Percentiles rank a stretch among this genome's conserved stretches.
Evolutionary conservation across 352 stramenopile genomes (phyloP).

Genomic region (Globisporangium alternatum): DNA sequence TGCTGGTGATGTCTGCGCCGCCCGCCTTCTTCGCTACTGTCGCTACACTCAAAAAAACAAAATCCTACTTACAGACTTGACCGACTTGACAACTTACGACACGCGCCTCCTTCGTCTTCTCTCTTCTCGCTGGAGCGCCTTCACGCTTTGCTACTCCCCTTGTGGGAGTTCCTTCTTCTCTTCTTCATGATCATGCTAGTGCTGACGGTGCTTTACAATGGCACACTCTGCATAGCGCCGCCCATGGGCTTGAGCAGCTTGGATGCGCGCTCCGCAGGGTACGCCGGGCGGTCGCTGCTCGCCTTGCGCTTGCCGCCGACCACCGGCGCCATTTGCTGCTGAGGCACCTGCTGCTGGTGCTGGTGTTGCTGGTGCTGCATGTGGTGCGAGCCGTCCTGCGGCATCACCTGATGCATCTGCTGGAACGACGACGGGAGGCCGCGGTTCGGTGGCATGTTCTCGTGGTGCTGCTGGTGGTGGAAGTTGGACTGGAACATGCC

Average conservation of each 20-base stretch:
- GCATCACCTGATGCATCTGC: slow-evolving; percentile 41
- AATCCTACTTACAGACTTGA: slow-evolving; percentile 3
- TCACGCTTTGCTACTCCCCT: slow-evolving; percentile 6
- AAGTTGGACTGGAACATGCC: slow-evolving; percentile 22
- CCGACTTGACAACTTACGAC: slow-evolving; percentile 9
- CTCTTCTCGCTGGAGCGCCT: slow-evolving; percentile 3
- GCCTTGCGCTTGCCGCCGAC: slow-evolving; percentile 52
- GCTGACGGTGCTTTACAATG: neutral
- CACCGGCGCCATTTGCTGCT: slow-evolving; percentile 25
- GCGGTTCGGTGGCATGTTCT: slow-evolving; percentile 21
- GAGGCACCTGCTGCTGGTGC: slow-evolving; percentile 33
- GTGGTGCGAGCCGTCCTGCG: slow-evolving; percentile 19
- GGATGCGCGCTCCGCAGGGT: slow-evolving; percentile 14
- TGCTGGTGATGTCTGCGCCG: no score
- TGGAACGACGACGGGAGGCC: slow-evolving; percentile 47
- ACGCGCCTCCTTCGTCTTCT: neutral
- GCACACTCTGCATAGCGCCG: slow-evolving; percentile 9
- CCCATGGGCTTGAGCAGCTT: slow-evolving; percentile 30
- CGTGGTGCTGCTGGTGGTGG: slow-evolving; percentile 19
- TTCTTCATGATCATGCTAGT: neutral
- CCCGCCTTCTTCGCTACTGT: neutral
- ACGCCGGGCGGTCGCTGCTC: slow-evolving; percentile 19
- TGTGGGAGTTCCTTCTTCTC: neutral
- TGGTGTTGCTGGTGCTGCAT: slow-evolving; percentile 40
- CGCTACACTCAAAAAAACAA: slow-evolving; percentile 1